Base-by-base conservation (phyloP, 768 basidiomycete species). In the Sistotremastrum suecicum region DNA sequence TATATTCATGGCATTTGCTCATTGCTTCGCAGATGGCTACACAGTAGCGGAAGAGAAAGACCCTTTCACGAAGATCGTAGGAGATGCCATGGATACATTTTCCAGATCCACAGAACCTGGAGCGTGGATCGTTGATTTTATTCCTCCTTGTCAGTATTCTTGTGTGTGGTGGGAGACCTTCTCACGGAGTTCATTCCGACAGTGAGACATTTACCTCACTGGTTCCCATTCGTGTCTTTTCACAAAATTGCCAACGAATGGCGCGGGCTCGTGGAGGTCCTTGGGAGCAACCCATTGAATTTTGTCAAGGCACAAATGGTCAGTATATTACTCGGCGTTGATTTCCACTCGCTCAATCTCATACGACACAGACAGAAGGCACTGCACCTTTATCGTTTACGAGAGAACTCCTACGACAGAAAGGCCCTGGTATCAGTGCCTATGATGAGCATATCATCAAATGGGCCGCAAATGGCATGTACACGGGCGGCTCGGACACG, bases 61-160 rank as follows among this genome's bases (percentile, higher is more conserved):
- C 46, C 59, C 60, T 3, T 61, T 65, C 42, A 53, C 74, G n/a
- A 37, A 54, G 3, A 50, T 64, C 3, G 64, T 61, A 3, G 60
- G 68, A 33, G 49, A 55, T 9, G 58, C 60, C 10, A 50, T 58
- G 20, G 41, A 55, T 7, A 53, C 54, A 48, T 59, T 45, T 40
- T 61, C 45, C 33, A 47, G 45, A 20, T 54, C 49, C 32, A 60
- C 49, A 52, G 53, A 37, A 28, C 49, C 49, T 5, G 51, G 45
- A 10, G 39, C 45, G 9, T 52, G 50, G 50, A 41, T 52, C 7
- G 50, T 52, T 29, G 46, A 52, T 30, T 43, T 34, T 7, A 39
- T 50, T 35, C 51, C 51, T 8, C 7, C 50, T 28, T 39, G 50
- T 51, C 31, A 44, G 11, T 10, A 34, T n/a, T 10, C 29, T 20